Percentiles rank a stretch among this genome's conserved stretches.
Evolutionary conservation across 2,329 filamentous ascomycete species (phyloP).

Genomic region (Leptographium galeiforme): DNA sequence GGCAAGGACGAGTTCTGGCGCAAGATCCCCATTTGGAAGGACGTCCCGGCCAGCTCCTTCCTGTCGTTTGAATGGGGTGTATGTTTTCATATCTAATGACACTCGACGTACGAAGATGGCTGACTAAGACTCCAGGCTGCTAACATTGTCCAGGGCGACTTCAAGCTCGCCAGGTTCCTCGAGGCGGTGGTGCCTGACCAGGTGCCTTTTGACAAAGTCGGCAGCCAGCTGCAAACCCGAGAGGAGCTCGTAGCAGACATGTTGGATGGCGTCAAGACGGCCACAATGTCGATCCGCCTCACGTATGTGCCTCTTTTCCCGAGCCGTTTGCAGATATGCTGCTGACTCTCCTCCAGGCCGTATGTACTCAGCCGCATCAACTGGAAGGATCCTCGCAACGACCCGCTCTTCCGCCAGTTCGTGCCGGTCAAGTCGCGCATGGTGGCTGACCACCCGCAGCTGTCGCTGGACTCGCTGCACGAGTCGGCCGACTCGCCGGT

Average conservation of each 20-base stretch:
- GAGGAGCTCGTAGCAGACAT: slow-evolving; percentile 43
- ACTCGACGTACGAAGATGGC: not conserved
- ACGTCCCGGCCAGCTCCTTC: slow-evolving; percentile 33
- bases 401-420: slow-evolving; percentile 48
- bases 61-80: slow-evolving; percentile 42
- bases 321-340: too few relatives aligned
- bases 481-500: slow-evolving; percentile 43
- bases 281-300: slow-evolving; percentile 47
- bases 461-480: slow-evolving; percentile 44
- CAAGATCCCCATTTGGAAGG: slow-evolving; percentile 32
- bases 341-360: slow-evolving; percentile 22
- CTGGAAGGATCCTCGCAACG: slow-evolving; percentile 43
- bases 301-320: slow-evolving; percentile 24
- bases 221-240: slow-evolving; percentile 26
- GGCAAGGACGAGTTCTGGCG: slow-evolving; percentile 33
- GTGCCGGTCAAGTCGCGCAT: slow-evolving; percentile 41
- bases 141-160: slow-evolving; percentile 34
- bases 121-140: slow-evolving; percentile 21
- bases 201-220: slow-evolving; percentile 25
- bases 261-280: slow-evolving; percentile 32
- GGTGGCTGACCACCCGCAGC: slow-evolving; percentile 37
- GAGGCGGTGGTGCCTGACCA: slow-evolving; percentile 32
- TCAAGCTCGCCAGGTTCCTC: slow-evolving; percentile 35
- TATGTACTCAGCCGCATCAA: slow-evolving; percentile 46
- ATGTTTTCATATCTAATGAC: slow-evolving; percentile 15